Base-by-base conservation (phyloP, 495 filamentous ascomycete species). In the Penicillium flavigenum region DNA sequence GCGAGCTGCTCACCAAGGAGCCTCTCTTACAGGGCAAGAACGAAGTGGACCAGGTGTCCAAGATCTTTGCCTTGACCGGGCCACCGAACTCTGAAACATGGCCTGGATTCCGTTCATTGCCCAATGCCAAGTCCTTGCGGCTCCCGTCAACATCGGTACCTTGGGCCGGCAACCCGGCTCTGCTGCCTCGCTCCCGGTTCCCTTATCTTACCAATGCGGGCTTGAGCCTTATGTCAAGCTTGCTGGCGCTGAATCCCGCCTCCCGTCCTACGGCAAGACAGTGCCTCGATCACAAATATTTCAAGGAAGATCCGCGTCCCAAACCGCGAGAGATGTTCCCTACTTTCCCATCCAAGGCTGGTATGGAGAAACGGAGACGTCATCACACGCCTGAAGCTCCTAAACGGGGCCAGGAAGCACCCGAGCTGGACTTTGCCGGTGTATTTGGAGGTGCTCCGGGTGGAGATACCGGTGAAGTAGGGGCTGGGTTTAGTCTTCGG, bases 331-430 rank as follows among this genome's bases (percentile, higher is more conserved):
- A 85, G 61, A 89, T 95, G 87, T 92, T 95, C 62, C 90, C 90
- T 16, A 92, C 90, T 0, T 98, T 96, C 67, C 94, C 94, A 2
- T 92, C 87, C 48, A 97, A 96, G 73, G 94, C 93, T 0, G 91
- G 91, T 1, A 88, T 93, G 80, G 94, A 98, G 80, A 89, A 86
- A 67, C 71, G 92, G 63, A 77, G 90, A 57, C 75, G 82, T 31
- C 71, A 84, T 27, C 86, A 81, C 55, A 96, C 87, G 42, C 94
- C 94, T 2, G 88, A 90, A 64, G 94, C 94, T n/a, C 94, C 94
- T 3, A 86, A 82, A 32, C 75, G 91, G 7, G 93, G 92, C 0
- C 84, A 75, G 51, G 73, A 88, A 63, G 88, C 86, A 49, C 86
- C 85, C 2, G 81, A 72, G 49, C 74, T 92, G 47, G 73, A 83